Conservation (phyloP, 1,139 yeast species). For the Hemisphaericaspora xylanilytica region DNA sequence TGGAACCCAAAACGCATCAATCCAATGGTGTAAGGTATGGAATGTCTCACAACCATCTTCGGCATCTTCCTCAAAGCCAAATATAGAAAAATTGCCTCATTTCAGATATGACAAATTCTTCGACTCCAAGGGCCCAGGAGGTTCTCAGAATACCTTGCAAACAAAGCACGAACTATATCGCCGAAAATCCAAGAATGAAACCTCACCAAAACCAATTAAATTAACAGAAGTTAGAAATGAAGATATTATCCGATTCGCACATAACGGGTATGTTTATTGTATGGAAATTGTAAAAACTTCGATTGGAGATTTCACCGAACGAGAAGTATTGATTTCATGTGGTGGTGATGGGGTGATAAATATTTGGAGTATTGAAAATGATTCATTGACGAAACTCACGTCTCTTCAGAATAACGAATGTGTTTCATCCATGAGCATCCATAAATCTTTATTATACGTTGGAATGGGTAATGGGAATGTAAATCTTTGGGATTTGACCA, state of each 20-base stretch:
- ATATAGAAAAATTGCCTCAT: constrained; percentile 60
- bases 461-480: constrained; percentile 73
- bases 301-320: constrained; percentile 13
- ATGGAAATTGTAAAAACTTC: constrained; percentile 41
- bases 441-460: constrained; percentile 69
- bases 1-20: constrained; percentile 91
- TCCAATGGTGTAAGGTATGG: constrained; percentile 61
- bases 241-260: constrained; percentile 78
- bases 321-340: constrained; percentile 42
- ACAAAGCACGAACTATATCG: constrained; percentile 27
- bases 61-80: constrained; percentile 7
- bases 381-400: constrained; percentile 23
- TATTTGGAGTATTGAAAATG: constrained; percentile 54
- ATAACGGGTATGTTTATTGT: constrained; percentile 83
- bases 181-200: constrained; percentile 17
- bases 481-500: constrained; percentile 80
- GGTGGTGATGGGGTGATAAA: constrained; percentile 91
- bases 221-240: constrained; percentile 67
- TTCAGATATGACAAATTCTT: constrained; percentile 82
- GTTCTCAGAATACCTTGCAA: constrained; percentile 41
- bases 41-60: constrained; percentile 7
- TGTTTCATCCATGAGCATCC: constrained; percentile 62
- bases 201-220: constrained; percentile 11
- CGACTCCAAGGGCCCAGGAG: constrained; percentile 88
- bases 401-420: constrained; percentile 66